phyloP scores from a whole-genome alignment of 148 eudicot genomes.

The Vaccinium vitisidaea region DNA sequence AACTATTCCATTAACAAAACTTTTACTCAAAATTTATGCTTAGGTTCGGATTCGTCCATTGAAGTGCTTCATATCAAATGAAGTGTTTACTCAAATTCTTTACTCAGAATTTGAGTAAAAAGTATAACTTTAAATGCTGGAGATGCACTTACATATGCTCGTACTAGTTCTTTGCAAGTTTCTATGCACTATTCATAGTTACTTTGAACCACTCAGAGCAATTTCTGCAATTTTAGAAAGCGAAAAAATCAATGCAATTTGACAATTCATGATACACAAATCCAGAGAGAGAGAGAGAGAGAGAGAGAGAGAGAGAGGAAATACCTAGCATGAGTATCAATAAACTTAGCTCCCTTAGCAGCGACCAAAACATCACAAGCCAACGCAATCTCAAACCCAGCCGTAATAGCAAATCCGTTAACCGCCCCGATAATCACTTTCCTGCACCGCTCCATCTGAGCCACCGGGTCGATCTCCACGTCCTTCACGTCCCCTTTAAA shows the following conservation, averaged over 20 bases:
- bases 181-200: not conserved
- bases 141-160: not conserved
- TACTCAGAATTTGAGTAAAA: not conserved
- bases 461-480: conserved; percentile 59
- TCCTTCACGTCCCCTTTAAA: conserved; percentile 90
- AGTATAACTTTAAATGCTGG: not conserved
- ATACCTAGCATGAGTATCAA: conserved; percentile 91
- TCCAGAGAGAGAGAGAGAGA: not conserved
- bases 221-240: not conserved
- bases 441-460: conserved; percentile 80
- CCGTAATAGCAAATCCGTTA: conserved; percentile 81
- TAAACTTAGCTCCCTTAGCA: conserved; percentile 69
- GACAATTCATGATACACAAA: not conserved
- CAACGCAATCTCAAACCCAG: conserved; percentile 92
- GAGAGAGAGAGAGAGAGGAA: not conserved
- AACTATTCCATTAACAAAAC: not conserved
- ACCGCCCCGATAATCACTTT: conserved; percentile 86
- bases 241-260: not conserved
- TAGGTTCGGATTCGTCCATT: not conserved
- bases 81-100: not conserved
- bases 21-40: not conserved
- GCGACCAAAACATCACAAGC: conserved; percentile 85
- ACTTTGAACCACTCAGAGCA: not conserved
- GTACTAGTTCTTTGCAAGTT: not conserved
- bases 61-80: not conserved